Percentiles rank a stretch among this genome's conserved stretches.
These are phyloP conservation scores for Massariosphaeria phaeospora DNA, from an alignment of 495 filamentous ascomycete genomes.

Conservation along the genomic window DNA sequence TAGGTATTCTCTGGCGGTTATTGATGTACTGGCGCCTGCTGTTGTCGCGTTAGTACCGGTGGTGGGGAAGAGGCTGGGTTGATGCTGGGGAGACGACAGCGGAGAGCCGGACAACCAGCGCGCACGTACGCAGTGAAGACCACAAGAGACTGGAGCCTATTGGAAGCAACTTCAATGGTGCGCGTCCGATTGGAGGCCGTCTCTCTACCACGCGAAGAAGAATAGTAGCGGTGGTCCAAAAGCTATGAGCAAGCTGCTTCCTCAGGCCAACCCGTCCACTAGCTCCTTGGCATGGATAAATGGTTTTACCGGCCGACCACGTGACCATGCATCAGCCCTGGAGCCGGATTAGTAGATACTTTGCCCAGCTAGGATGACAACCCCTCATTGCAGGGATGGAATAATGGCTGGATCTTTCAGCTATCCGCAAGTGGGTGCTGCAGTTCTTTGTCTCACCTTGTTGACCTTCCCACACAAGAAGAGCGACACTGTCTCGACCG, in stretches of 20 bases:
- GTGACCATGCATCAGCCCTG: too few relatives aligned
- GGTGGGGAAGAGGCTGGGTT: background rate
- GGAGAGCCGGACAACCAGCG: background rate
- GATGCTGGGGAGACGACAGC: slow-evolving; percentile 3
- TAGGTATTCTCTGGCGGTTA: background rate
- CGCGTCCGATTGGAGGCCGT: background rate
- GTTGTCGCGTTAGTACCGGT: background rate
- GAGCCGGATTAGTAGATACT: too few relatives aligned
- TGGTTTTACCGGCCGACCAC: too few relatives aligned
- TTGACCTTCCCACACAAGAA: too few relatives aligned
- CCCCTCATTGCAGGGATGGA: too few relatives aligned
- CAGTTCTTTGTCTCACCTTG: too few relatives aligned
- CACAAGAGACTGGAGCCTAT: slow-evolving; percentile 4
- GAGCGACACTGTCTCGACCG: too few relatives aligned
- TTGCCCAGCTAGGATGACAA: too few relatives aligned
- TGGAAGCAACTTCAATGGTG: slow-evolving; percentile 26
- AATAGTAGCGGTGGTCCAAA: slow-evolving; percentile 25
- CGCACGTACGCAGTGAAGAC: slow-evolving; percentile 3
- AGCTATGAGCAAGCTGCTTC: background rate
- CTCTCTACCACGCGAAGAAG: too few relatives aligned
- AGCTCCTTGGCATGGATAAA: too few relatives aligned
- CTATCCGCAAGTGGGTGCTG: too few relatives aligned
- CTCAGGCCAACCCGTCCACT: background rate
- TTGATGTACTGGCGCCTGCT: slow-evolving; percentile 6
- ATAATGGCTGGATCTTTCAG: too few relatives aligned